phyloP scores from a whole-genome alignment of 2,329 filamentous ascomycete species.

The Claviceps pazoutovae region DNA sequence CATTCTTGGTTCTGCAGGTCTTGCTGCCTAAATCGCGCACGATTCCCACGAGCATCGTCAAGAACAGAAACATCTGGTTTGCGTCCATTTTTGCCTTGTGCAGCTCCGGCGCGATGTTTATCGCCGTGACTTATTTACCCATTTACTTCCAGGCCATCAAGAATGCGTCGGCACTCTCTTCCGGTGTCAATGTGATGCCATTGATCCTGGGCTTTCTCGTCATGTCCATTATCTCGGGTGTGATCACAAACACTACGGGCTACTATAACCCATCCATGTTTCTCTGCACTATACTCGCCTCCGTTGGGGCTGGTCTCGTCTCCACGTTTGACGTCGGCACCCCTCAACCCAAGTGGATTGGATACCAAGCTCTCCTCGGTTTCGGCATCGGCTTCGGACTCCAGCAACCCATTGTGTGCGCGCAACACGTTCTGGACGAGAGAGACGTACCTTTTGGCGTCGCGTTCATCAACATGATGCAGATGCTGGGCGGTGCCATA shows the following conservation, averaged over 20 bases:
- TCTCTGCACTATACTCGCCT: conserved; percentile 17
- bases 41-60: conserved; percentile 21
- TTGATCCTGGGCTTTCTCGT: conserved; percentile 22
- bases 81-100: conserved; percentile 23
- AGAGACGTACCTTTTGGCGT: neutral
- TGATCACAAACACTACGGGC: conserved; percentile 12
- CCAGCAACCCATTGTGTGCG: conserved; percentile 19
- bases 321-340: conserved; percentile 25
- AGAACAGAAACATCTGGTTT: conserved; percentile 24
- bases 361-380: conserved; percentile 29
- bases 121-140: conserved; percentile 25
- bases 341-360: conserved; percentile 25
- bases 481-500: neutral
- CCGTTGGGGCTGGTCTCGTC: conserved; percentile 27
- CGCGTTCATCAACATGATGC: neutral
- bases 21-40: conserved; percentile 19
- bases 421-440: neutral
- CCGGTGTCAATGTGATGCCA: conserved; percentile 27
- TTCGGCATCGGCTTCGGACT: conserved; percentile 24
- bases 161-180: conserved; percentile 25
- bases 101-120: conserved; percentile 21
- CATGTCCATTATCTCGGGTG: neutral
- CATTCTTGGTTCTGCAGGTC: conserved; percentile 25
- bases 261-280: conserved; percentile 33
- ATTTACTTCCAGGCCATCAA: conserved; percentile 34